Evolutionary conservation across 2,329 filamentous ascomycete species (phyloP).

Genomic region (Pezicula neosporulosa): DNA sequence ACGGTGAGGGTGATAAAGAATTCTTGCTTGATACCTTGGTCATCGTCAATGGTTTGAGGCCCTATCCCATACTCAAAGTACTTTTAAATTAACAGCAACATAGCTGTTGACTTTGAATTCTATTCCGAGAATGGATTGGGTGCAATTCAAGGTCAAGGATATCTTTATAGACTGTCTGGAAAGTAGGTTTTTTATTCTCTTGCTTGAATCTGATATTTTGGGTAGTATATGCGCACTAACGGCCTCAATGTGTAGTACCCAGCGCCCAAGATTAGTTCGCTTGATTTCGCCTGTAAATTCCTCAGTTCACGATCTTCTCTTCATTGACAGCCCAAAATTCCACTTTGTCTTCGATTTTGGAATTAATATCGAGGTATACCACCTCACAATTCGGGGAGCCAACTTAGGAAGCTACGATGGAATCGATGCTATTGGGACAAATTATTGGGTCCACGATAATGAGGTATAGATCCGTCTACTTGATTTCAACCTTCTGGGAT

Average conservation of each 20-base stretch:
- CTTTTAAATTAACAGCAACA: background rate
- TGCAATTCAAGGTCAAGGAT: constrained; percentile 33
- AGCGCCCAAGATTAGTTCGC: constrained; percentile 23
- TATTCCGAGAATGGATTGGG: constrained; percentile 30
- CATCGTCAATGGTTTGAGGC: constrained; percentile 25
- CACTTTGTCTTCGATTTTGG: constrained; percentile 33
- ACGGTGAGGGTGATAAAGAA: constrained; percentile 29
- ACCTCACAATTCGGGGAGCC: constrained; percentile 33
- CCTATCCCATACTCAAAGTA: background rate
- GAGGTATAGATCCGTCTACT: constrained; percentile 13
- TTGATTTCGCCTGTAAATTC: constrained; percentile 19
- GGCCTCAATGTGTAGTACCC: constrained; percentile 7
- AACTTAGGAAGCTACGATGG: constrained; percentile 34
- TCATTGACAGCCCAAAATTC: constrained; percentile 32
- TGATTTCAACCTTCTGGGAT: constrained; percentile 4
- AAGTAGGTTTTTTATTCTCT: constrained; percentile 15
- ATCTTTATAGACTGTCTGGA: constrained; percentile 26
- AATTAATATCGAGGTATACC: constrained; percentile 33
- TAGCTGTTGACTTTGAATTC: constrained; percentile 31
- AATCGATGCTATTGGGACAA: constrained; percentile 31
- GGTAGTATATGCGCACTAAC: background rate
- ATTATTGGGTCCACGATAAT: constrained; percentile 34
- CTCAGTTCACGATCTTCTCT: constrained; percentile 29
- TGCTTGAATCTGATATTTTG: background rate
- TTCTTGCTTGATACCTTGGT: constrained; percentile 28